Evolutionary conservation across 306 rosid species (phyloP).

Genomic region (Cyclanthera cordifolia): DNA sequence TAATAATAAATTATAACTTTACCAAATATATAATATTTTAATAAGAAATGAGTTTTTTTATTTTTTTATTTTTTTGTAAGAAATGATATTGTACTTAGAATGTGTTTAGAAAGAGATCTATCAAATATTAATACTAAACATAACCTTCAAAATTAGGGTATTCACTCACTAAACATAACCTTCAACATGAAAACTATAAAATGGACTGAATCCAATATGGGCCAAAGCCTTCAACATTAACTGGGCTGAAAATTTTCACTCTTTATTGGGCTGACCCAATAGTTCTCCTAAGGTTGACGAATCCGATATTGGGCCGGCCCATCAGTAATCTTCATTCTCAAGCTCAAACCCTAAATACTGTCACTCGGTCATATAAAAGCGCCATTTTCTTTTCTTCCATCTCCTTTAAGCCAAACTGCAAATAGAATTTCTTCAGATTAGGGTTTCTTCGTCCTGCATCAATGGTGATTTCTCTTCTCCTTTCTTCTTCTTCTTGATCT

Average conservation of each 20-base stretch:
- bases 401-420: conserved; percentile 9
- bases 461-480: conserved; percentile 33
- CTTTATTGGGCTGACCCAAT: background rate
- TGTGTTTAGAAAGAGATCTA: no score
- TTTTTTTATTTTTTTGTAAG: no score
- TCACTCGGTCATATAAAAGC: background rate
- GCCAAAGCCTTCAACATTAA: background rate
- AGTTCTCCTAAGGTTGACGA: background rate
- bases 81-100: no score
- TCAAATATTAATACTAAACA: no score
- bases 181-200: background rate
- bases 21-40: no score
- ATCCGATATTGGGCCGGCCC: background rate
- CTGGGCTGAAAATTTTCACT: background rate
- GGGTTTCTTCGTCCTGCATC: conserved; percentile 42
- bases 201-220: background rate
- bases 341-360: conserved; percentile 24
- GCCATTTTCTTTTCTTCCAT: background rate
- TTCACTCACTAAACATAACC: no score
- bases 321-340: background rate
- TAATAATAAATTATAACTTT: no score
- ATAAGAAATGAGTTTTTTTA: no score
- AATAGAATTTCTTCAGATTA: background rate
- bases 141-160: no score
- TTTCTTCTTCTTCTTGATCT: background rate